Evolutionary conservation across 495 filamentous ascomycete genomes (phyloP), one percentile per base, ranked within the genome.

Genomic region (Penicillium manginii): DNA sequence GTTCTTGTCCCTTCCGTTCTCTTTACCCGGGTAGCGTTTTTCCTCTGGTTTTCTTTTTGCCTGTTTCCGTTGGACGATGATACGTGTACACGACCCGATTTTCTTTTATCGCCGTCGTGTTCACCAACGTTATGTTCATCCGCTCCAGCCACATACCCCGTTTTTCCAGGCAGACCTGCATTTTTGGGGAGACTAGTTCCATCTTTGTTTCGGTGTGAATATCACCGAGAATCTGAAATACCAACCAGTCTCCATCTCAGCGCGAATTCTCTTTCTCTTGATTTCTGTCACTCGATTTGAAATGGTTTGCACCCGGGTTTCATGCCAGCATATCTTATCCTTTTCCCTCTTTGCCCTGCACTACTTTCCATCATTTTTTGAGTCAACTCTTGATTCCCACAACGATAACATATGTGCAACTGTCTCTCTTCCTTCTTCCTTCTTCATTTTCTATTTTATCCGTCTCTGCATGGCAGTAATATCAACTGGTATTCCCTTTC

Each of bases 91-190:
- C 17, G 21, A n/a, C 19, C 43, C 43, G 40, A 54, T 45, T 33
- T 35, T 54, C 54, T 54, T 2, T 33, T 31, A 42, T 48, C 53
- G 21, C 18, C 32, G 32, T 21, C 18, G 35, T 42, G 11, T 18
- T 50, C 46, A 23, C 43, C 50, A 22, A 35, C 51, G 42, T 59
- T 54, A 45, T 49, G 57, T 54, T 47, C 50, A 22, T 39, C 51
- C 52, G 50, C 54, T 56, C 52, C 45, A 64, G 50, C 62, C 59
- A 64, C 62, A 58, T 64, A 64, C 62, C 62, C 60, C 62, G 52
- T 51, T 35, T 32, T 40, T 51, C 48, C 43, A 35, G 46, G 50
- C 47, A 54, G 54, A 54, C 58, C 51, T 64, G 62, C 62, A 64
- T 64, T 39, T 51, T 33, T 31, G 32, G 17, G 37, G 19, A 47